These are phyloP conservation scores for Euclidium syriacum DNA, from an alignment of 345 rosid genomes.

Conservation along the genomic window DNA sequence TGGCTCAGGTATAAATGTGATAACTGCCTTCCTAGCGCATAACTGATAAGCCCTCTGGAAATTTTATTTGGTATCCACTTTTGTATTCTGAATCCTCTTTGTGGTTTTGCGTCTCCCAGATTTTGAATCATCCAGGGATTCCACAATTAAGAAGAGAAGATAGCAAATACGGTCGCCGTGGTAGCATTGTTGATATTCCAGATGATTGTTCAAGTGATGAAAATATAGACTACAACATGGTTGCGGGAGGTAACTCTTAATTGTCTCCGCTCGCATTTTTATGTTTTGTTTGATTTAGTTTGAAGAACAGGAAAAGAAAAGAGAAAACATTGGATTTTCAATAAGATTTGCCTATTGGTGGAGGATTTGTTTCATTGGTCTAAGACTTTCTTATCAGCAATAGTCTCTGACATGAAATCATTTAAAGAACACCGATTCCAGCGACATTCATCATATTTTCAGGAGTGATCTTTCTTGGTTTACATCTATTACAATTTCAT, in stretches of 20 bases:
- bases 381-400: not conserved
- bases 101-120: slow-evolving; percentile 44
- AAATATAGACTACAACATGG: slow-evolving; percentile 66
- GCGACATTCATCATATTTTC: not conserved
- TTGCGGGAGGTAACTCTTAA: slow-evolving; percentile 58
- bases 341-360: not conserved
- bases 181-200: slow-evolving; percentile 67
- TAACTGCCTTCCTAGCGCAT: not conserved
- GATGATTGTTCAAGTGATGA: slow-evolving; percentile 98
- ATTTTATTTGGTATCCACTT: not conserved
- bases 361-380: not conserved
- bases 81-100: not conserved
- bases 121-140: slow-evolving; percentile 99
- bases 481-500: not conserved
- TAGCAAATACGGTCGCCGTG: slow-evolving; percentile 51
- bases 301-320: not conserved
- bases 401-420: not conserved
- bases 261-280: not conserved
- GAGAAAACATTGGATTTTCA: not conserved
- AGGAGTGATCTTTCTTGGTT: slow-evolving; percentile 4
- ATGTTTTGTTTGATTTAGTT: slow-evolving; percentile 6
- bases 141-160: slow-evolving; percentile 83
- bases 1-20: slow-evolving; percentile 80
- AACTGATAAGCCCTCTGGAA: not conserved
- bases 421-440: not conserved